Conservation (phyloP, 345 rosid species). For the Linum tenue region DNA sequence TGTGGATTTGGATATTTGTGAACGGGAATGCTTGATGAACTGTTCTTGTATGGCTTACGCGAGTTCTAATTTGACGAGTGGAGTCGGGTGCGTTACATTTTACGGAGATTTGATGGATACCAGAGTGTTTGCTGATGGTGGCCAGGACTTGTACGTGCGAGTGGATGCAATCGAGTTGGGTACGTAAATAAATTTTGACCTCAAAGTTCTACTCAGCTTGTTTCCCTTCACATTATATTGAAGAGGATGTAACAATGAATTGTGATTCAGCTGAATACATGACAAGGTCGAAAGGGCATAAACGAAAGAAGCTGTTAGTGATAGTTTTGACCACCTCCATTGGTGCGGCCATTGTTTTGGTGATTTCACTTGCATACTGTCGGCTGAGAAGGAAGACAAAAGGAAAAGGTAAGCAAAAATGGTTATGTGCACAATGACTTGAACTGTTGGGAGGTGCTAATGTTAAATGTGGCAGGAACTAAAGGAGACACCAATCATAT, state of each 20-base stretch:
- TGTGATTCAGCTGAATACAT: constrained; percentile 25
- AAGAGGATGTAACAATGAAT: background rate
- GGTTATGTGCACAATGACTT: no score
- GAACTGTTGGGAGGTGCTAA: no score
- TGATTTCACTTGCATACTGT: constrained; percentile 6
- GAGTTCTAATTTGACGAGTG: no score
- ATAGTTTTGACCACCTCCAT: constrained; percentile 16
- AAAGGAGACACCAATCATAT: background rate
- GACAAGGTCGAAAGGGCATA: constrained; percentile 8
- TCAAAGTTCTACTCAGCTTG: no score
- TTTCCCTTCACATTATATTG: no score
- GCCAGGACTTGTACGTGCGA: constrained; percentile 36
- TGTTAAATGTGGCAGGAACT: background rate
- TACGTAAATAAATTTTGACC: constrained; percentile 10
- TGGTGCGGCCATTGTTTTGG: constrained; percentile 11
- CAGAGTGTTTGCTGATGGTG: constrained; percentile 13
- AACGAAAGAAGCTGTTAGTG: constrained; percentile 20
- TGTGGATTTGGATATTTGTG: background rate
- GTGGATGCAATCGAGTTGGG: constrained; percentile 32
- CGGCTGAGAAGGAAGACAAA: constrained; percentile 25
- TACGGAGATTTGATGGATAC: no score
- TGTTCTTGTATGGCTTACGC: background rate
- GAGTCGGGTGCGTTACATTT: no score
- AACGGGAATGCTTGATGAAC: background rate
- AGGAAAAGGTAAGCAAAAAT: constrained; percentile 5